Evolutionary conservation across 306 rosid species (phyloP).

Genomic region (Dryas alaskensis): DNA sequence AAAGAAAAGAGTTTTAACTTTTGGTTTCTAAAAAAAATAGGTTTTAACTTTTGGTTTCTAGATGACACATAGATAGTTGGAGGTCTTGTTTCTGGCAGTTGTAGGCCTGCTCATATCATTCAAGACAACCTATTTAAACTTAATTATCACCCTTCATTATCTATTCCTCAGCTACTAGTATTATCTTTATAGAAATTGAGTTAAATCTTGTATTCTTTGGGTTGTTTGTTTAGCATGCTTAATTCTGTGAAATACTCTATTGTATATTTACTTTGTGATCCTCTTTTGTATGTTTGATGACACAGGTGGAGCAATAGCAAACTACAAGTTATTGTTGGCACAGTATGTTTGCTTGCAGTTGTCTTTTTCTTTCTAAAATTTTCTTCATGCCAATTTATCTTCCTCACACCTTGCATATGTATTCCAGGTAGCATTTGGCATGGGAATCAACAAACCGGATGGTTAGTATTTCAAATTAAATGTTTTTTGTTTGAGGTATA

Average conservation of each 20-base stretch:
- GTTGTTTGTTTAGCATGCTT: not conserved
- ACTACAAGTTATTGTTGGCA: constrained; percentile 87
- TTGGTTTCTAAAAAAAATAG: not conserved
- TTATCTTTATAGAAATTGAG: not conserved
- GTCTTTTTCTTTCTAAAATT: not conserved
- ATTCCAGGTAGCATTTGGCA: constrained; percentile 96
- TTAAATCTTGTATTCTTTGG: not conserved
- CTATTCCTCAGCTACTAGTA: not conserved
- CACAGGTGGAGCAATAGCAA: constrained; percentile 88
- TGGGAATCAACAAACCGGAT: constrained; percentile 99
- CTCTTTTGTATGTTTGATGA: constrained; percentile 23
- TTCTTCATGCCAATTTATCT: not conserved
- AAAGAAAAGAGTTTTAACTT: not conserved
- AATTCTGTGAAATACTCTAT: not conserved
- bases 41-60: not conserved
- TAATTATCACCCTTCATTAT: constrained; percentile 6
- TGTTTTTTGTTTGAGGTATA: constrained; percentile 7
- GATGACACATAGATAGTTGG: not conserved
- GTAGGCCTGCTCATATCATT: not conserved
- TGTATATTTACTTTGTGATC: constrained; percentile 17
- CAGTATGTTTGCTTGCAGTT: constrained; percentile 53
- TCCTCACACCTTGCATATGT: constrained; percentile 16
- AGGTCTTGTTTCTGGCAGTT: not conserved
- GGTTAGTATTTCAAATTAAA: constrained; percentile 52
- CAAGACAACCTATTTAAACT: not conserved